Evolutionary conservation across 441 rosid genomes (phyloP).

Genomic region (Erodium moschatum): DNA sequence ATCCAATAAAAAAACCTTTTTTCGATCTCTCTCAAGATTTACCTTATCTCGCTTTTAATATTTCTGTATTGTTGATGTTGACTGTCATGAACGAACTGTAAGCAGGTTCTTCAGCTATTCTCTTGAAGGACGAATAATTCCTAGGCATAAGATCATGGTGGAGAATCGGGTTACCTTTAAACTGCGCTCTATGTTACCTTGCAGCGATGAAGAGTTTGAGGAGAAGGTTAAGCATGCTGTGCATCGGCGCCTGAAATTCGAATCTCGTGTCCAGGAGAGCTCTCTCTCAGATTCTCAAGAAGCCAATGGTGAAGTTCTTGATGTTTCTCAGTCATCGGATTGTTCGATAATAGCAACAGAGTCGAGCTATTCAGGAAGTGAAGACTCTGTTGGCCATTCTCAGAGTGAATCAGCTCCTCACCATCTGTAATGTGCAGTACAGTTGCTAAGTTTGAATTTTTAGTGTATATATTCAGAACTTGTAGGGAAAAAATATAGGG

Average conservation of each 20-base stretch:
- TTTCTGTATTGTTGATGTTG: not conserved
- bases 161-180: slow-evolving; percentile 68
- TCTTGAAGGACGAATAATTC: slow-evolving; percentile 66
- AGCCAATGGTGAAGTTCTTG: slow-evolving; percentile 8
- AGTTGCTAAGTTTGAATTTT: not conserved
- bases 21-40: not conserved
- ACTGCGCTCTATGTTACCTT: slow-evolving; percentile 64
- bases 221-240: slow-evolving; percentile 49
- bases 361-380: not conserved
- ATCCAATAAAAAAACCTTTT: too few species aligned
- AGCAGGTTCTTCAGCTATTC: slow-evolving; percentile 89
- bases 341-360: not conserved
- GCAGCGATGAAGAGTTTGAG: slow-evolving; percentile 53
- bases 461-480: not conserved
- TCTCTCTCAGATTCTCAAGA: slow-evolving; percentile 14
- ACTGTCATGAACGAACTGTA: slow-evolving; percentile 7
- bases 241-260: slow-evolving; percentile 52
- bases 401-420: not conserved
- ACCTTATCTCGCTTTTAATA: not conserved
- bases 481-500: not conserved
- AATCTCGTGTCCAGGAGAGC: slow-evolving; percentile 31
- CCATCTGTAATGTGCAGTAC: not conserved
- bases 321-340: not conserved
- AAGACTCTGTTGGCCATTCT: not conserved
- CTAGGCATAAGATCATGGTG: slow-evolving; percentile 59